Evolutionary conservation across 2,329 filamentous ascomycete genomes (phyloP).

Genomic region (Chaetoscypha palmicola): DNA sequence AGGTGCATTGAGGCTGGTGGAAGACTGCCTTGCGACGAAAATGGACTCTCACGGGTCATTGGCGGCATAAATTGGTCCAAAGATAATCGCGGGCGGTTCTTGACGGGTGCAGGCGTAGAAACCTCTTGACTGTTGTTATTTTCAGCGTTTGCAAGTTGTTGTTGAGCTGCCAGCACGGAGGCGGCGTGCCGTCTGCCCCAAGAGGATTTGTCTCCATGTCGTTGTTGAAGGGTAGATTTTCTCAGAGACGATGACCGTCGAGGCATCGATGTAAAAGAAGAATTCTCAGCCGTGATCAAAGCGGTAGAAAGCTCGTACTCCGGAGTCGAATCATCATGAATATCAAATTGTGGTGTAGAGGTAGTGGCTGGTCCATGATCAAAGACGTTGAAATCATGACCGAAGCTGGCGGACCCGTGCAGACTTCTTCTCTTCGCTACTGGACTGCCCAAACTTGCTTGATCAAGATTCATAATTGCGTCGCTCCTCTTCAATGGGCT

Average conservation of each 20-base stretch:
- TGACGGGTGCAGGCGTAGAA: conserved; percentile 49
- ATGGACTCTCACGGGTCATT: conserved; percentile 55
- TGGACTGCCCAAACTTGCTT: conserved; percentile 70
- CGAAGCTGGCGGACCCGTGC: conserved; percentile 64
- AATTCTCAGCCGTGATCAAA: conserved; percentile 21
- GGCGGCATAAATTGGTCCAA: conserved; percentile 70
- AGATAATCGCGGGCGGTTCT: conserved; percentile 63
- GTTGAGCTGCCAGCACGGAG: conserved; percentile 32
- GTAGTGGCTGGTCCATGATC: conserved; percentile 45
- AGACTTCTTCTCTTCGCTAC: conserved; percentile 86
- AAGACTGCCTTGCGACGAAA: conserved; percentile 48
- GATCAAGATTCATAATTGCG: conserved; percentile 80
- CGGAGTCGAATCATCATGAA: conserved; percentile 42
- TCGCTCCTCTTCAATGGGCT: conserved; percentile 92
- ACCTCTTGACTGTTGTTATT: conserved; percentile 37
- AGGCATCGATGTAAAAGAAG: conserved; percentile 43
- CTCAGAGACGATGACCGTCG: conserved; percentile 71
- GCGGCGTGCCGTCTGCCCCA: conserved; percentile 54
- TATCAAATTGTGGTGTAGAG: conserved; percentile 41
- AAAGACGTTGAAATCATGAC: conserved; percentile 65
- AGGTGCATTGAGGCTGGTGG: conserved; percentile 48
- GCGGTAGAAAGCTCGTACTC: conserved; percentile 48
- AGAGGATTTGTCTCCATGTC: conserved; percentile 61
- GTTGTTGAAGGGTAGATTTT: conserved; percentile 82
- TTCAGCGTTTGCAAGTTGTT: conserved; percentile 19